phyloP scores from a whole-genome alignment of 2,329 filamentous ascomycete species.

The Fusarium lateritium region DNA sequence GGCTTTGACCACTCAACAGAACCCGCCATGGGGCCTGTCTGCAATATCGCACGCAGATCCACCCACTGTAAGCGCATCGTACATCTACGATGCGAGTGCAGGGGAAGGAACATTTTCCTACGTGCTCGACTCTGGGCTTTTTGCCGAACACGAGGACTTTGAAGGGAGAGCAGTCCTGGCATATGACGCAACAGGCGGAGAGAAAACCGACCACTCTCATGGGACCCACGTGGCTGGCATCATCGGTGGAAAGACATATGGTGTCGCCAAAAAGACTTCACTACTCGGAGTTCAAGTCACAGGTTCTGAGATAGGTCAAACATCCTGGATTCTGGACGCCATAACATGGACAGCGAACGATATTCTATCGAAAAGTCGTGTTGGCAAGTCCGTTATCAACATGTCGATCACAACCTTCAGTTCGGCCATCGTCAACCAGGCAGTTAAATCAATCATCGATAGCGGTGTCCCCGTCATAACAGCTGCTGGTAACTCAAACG shows the following conservation, averaged over 20 bases:
- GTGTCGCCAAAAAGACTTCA: slow-evolving; percentile 29
- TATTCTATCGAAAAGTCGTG: slow-evolving; percentile 46
- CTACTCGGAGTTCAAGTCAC: slow-evolving; percentile 24
- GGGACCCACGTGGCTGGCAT: slow-evolving; percentile 29
- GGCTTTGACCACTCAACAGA: slow-evolving; percentile 1
- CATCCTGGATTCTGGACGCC: slow-evolving; percentile 46
- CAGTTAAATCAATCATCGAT: slow-evolving; percentile 37
- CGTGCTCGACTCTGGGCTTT: slow-evolving; percentile 19
- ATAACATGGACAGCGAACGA: slow-evolving; percentile 54
- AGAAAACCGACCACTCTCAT: background rate
- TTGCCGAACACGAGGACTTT: slow-evolving; percentile 6
- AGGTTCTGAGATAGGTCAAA: background rate
- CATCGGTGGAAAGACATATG: slow-evolving; percentile 23
- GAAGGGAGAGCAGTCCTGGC: slow-evolving; percentile 17
- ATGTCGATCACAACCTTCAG: slow-evolving; percentile 56
- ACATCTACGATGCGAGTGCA: slow-evolving; percentile 22
- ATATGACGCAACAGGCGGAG: slow-evolving; percentile 14
- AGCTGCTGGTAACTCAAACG: slow-evolving; percentile 40
- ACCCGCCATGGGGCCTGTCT: slow-evolving; percentile 12
- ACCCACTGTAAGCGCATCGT: background rate
- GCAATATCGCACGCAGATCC: slow-evolving; percentile 24
- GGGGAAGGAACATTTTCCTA: slow-evolving; percentile 22
- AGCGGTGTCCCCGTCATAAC: slow-evolving; percentile 57
- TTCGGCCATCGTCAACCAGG: slow-evolving; percentile 33
- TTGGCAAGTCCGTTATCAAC: slow-evolving; percentile 57